Evolutionary conservation across 495 filamentous ascomycete genomes (phyloP).

Genomic region (Penicillium turbatum): DNA sequence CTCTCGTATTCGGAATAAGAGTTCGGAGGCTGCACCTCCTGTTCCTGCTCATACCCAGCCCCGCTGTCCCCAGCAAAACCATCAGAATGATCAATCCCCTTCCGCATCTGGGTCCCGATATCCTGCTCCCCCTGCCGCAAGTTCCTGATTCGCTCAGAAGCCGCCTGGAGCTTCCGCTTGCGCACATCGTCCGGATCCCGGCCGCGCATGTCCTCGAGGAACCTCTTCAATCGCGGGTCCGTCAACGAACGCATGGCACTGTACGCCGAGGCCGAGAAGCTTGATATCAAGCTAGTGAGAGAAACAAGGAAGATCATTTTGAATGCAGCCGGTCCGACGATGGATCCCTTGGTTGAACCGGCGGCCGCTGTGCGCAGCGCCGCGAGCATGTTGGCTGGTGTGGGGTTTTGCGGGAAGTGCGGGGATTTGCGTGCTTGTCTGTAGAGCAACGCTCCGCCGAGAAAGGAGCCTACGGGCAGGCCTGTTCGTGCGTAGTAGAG

Average conservation of each 20-base stretch:
- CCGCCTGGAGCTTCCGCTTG: conserved; percentile 20
- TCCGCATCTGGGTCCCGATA: conserved; percentile 4
- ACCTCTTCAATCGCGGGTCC: conserved; percentile 30
- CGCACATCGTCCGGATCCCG: conserved; percentile 24
- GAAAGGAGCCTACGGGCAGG: conserved; percentile 13
- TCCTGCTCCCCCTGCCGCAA: conserved; percentile 7
- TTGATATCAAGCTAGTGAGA: conserved; percentile 4
- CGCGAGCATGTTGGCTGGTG: background rate
- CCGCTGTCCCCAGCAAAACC: background rate
- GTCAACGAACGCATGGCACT: conserved; percentile 12
- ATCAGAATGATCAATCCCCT: background rate
- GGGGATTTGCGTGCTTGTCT: conserved; percentile 5
- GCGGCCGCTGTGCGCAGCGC: background rate
- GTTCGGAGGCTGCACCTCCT: background rate
- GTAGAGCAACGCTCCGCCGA: conserved; percentile 10
- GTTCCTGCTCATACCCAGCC: conserved; percentile 8
- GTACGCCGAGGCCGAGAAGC: conserved; percentile 2
- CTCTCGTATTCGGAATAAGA: conserved; percentile 6
- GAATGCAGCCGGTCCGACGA: conserved; percentile 4
- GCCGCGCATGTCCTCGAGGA: conserved; percentile 14
- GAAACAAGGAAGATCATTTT: conserved; percentile 22
- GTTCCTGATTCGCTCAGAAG: conserved; percentile 9
- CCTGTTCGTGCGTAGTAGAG: conserved; percentile 24
- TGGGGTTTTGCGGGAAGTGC: conserved; percentile 8
- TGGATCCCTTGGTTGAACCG: background rate